phyloP scores from a whole-genome alignment of 1,139 yeast species.

The Lodderomyces metapsilosis region DNA sequence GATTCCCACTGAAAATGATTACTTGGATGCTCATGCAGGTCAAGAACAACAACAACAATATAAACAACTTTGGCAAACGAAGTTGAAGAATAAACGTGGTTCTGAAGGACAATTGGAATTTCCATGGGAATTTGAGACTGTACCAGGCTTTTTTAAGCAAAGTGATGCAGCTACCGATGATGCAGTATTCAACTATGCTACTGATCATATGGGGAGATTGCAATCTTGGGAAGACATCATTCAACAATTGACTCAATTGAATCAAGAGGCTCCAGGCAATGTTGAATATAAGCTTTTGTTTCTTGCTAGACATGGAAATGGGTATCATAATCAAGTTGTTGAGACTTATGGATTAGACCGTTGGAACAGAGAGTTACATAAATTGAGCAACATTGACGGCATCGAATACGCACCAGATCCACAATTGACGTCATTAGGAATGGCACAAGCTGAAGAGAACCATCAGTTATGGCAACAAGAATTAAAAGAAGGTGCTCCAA shows the following conservation, averaged over 20 bases:
- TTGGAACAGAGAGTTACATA: conserved; percentile 64
- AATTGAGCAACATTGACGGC: conserved; percentile 52
- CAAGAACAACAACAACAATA: conserved; percentile 13
- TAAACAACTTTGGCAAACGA: conserved; percentile 8
- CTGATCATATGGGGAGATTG: conserved; percentile 48
- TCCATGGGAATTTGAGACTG: conserved; percentile 49
- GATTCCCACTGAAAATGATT: conserved; percentile 34
- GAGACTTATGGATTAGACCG: conserved; percentile 54
- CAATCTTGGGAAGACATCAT: conserved; percentile 48
- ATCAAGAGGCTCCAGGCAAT: conserved; percentile 30
- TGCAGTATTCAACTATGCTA: conserved; percentile 44
- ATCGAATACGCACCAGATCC: conserved; percentile 69
- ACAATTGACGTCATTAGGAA: conserved; percentile 58
- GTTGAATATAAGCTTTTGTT: conserved; percentile 56
- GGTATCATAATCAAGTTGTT: conserved; percentile 65
- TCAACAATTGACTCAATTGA: conserved; percentile 35
- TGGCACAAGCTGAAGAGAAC: conserved; percentile 46
- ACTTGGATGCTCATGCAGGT: conserved; percentile 35
- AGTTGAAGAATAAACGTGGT: conserved; percentile 15
- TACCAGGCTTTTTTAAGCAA: conserved; percentile 57
- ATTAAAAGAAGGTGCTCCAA: conserved; percentile 47
- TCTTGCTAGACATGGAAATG: conserved; percentile 79
- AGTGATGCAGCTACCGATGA: conserved; percentile 49
- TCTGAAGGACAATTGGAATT: conserved; percentile 18
- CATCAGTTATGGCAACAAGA: conserved; percentile 46